phyloP scores from a whole-genome alignment of 1,139 yeast species.

The Pichia inconspicua region DNA sequence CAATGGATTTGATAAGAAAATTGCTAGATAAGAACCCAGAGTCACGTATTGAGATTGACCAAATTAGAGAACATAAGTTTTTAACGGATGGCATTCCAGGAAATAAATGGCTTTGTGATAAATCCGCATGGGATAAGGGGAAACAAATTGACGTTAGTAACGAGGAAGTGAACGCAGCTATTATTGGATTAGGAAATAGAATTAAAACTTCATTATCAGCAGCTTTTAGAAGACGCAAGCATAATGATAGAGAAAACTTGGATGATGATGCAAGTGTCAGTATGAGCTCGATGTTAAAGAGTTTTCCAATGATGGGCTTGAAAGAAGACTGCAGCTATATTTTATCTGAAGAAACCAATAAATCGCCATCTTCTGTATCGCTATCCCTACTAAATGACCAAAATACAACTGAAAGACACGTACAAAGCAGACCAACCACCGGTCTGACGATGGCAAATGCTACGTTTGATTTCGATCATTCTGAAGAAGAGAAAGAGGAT shows the following conservation, averaged over 20 bases:
- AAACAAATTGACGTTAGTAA: conserved; percentile 51
- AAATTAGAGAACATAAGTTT: conserved; percentile 77
- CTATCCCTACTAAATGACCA: conserved; percentile 1
- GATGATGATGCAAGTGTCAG: background rate
- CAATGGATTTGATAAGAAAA: conserved; percentile 56
- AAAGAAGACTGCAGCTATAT: conserved; percentile 20
- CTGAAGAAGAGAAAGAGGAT: background rate
- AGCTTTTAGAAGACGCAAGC: conserved; percentile 35
- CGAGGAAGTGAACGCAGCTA: conserved; percentile 69
- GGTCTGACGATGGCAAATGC: background rate
- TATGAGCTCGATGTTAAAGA: background rate
- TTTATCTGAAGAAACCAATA: conserved; percentile 19
- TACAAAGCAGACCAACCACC: background rate
- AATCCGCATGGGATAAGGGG: conserved; percentile 22
- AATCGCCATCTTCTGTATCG: conserved; percentile 3
- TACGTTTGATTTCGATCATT: background rate
- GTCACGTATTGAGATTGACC: conserved; percentile 60
- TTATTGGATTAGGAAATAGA: conserved; percentile 67
- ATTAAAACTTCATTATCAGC: conserved; percentile 53
- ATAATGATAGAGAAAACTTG: background rate
- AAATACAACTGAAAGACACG: background rate
- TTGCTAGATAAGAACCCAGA: conserved; percentile 67
- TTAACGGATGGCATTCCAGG: conserved; percentile 51
- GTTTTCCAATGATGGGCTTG: conserved; percentile 4
- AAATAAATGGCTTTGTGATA: conserved; percentile 21